These are phyloP conservation scores for Pouteria campechiana DNA, from an alignment of 179 eudicot genomes.

Conservation along the genomic window DNA sequence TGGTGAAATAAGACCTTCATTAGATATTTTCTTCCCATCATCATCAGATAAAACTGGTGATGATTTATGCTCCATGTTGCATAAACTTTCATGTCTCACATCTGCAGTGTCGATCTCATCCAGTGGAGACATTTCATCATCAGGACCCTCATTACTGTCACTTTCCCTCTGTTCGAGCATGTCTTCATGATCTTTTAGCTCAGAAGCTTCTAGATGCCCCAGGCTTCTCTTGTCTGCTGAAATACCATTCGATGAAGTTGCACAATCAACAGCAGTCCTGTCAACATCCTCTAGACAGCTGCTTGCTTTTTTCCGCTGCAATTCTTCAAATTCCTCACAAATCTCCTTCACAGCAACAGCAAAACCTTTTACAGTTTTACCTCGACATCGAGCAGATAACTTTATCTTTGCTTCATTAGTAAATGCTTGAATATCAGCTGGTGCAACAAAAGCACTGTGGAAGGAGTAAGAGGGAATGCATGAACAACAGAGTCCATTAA, in stretches of 20 bases:
- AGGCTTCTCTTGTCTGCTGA: conserved; percentile 1
- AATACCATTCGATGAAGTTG: conserved; percentile 12
- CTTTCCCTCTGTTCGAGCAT: too few species aligned
- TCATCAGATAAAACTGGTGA: conserved; percentile 2
- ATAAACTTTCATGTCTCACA: conserved; percentile 5
- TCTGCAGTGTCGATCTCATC: conserved; percentile 7
- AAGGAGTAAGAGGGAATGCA: neutral
- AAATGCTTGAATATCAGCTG: conserved; percentile 75
- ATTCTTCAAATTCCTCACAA: conserved; percentile 61
- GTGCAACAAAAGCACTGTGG: conserved; percentile 88
- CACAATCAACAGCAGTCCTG: conserved; percentile 18
- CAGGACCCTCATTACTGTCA: too few species aligned
- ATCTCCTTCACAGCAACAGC: conserved; percentile 82
- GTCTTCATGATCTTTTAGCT: too few species aligned
- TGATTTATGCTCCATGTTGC: conserved; percentile 1
- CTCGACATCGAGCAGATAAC: conserved; percentile 51
- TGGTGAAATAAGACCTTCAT: conserved; percentile 5
- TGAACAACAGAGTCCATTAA: conserved; percentile 3
- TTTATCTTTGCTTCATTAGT: conserved; percentile 66
- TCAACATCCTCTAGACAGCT: conserved; percentile 20
- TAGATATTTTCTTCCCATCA: conserved; percentile 12
- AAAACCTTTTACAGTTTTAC: conserved; percentile 66
- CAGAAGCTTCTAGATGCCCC: too few species aligned
- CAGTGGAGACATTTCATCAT: too few species aligned
- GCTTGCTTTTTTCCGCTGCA: conserved; percentile 21